Evolutionary conservation across 768 basidiomycete species (phyloP), one percentile per base, ranked within the genome.

Genomic region (Xanthoconium stramineum): DNA sequence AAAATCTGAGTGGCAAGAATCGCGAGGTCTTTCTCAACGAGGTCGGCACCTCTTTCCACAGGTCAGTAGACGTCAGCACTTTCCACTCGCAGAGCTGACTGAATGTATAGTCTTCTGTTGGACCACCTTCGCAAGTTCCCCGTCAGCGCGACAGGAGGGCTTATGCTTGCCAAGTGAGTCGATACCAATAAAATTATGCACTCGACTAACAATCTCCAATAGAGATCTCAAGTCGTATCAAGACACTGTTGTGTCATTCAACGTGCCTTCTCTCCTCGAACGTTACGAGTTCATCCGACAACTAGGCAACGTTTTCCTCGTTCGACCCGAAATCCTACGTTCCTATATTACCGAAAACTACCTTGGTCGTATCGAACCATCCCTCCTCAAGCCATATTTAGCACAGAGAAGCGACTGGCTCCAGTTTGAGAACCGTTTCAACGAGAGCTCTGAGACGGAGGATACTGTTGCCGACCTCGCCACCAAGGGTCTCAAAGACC

Each of bases 261-360:
- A 80, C 32, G 85, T 97, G 42, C 84, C 91, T 12, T 80, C 89
- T 8, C 79, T 99, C 9, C 83, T 88, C 61, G 95, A 98, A 69
- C 93, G 96, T 24, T 99, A 96, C 75, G 97, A 98, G 69, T 98
- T 98, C 76, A 87, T 98, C 59, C 88, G 95, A 39, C 95, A 98
- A 71, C 84, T 99, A 6, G 97, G 96, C 61, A 96, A 98, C 66
- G 82, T 95, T 60, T 99, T 98, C 80, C 88, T 98, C 60, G 91
- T 99, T 47, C 91, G 88, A 52, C 95, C 96, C 8, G 94, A 98
- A 60, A 91, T 95, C 55, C 81, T 99, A 61, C 91, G 89, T 63
- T 91, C 94, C 5, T 98, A 97, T 75, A 94, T 98, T 70, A 91
- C 88, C 11, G 95, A 97, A 66, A 89, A 88, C 55, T 92, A 94